A percentile compares a stretch with the other conserved stretches of the same genome.
These are phyloP conservation scores for Phlebiopsis flavidoalba DNA, from an alignment of 768 basidiomycete species.

Conservation along the genomic window DNA sequence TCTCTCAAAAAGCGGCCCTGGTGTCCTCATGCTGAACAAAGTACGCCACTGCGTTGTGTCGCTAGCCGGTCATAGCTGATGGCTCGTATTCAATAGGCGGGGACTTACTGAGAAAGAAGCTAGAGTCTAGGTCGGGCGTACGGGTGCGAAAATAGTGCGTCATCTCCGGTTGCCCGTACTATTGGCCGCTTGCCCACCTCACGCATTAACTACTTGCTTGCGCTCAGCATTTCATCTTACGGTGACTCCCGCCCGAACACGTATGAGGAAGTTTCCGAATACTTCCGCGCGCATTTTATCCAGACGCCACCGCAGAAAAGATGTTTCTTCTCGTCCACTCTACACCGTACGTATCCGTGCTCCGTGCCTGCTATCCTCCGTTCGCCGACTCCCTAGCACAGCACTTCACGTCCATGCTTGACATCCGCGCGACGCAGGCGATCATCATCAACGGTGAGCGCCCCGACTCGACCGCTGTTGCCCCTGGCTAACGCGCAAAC, in stretches of 20 bases:
- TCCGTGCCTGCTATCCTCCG: not conserved
- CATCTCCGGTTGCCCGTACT: not conserved
- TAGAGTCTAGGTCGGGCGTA: slow-evolving; percentile 59
- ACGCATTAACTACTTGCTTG: not conserved
- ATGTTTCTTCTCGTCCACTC: slow-evolving; percentile 73
- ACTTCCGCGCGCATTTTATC: slow-evolving; percentile 84
- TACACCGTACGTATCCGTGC: slow-evolving; percentile 34
- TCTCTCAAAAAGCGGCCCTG: slow-evolving; percentile 56
- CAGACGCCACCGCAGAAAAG: slow-evolving; percentile 77
- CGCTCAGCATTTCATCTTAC: slow-evolving; percentile 68
- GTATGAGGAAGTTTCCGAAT: slow-evolving; percentile 76
- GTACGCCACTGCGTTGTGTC: slow-evolving; percentile 28
- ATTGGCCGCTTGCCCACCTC: not conserved
- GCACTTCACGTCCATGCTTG: slow-evolving; percentile 38
- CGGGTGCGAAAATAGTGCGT: slow-evolving; percentile 76
- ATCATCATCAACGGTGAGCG: slow-evolving; percentile 73
- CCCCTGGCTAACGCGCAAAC: not conserved
- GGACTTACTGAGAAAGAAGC: slow-evolving; percentile 71
- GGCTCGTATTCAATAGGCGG: slow-evolving; percentile 34
- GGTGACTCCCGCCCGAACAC: slow-evolving; percentile 78
- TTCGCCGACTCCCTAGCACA: slow-evolving; percentile 8
- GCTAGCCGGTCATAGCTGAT: not conserved
- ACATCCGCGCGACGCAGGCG: slow-evolving; percentile 77
- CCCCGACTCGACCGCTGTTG: not conserved
- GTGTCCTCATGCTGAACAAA: slow-evolving; percentile 79